These are phyloP conservation scores for Aegilops speltoides DNA, from an alignment of 176 grass and related monocot genomes.

Conservation along the genomic window DNA sequence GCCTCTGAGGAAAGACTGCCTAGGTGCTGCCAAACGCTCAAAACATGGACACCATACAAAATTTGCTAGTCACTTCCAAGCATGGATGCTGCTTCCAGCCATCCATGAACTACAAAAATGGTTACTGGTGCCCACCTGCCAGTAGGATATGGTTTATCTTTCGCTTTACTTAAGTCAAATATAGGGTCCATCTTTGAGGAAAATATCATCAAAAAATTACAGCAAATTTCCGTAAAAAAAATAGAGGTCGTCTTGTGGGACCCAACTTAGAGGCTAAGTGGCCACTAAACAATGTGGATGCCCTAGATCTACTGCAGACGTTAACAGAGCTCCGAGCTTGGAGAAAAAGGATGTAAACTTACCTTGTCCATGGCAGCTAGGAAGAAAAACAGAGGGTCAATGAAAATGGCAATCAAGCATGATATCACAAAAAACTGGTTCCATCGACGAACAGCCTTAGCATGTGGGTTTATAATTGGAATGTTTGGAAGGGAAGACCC, in stretches of 20 bases:
- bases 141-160: not conserved
- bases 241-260: not conserved
- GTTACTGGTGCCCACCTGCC: not conserved
- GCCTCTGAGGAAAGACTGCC: not conserved
- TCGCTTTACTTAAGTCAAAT: not conserved
- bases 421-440: conserved; percentile 90
- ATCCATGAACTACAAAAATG: not conserved
- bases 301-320: not conserved
- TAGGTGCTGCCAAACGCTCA: not conserved
- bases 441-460: conserved; percentile 73
- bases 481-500: conserved; percentile 37
- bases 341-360: conserved; percentile 12
- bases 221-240: not conserved
- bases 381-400: conserved; percentile 88
- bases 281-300: not conserved
- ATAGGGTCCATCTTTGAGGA: not conserved
- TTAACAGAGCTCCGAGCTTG: not conserved
- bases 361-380: conserved; percentile 63
- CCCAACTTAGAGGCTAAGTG: not conserved
- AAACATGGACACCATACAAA: not conserved
- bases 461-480: conserved; percentile 82
- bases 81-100: not conserved
- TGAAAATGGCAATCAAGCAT: conserved; percentile 83
- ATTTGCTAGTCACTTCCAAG: not conserved
- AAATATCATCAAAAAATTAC: not conserved